phyloP scores from a whole-genome alignment of 2,329 filamentous ascomycete genomes.

The Fusarium papillatum region DNA sequence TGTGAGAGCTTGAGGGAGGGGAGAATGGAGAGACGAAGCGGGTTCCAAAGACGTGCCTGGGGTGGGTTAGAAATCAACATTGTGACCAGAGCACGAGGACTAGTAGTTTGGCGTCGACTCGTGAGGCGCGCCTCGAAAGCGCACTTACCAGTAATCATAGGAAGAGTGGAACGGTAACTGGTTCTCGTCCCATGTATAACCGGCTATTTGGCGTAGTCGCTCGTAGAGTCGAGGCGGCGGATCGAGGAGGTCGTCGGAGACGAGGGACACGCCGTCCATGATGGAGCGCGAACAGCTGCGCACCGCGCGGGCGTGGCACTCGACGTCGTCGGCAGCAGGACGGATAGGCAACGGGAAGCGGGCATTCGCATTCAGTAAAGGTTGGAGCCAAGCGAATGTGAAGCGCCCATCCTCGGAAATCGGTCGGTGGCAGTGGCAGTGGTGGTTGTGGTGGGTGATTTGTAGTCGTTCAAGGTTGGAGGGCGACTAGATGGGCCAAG shows the following conservation, averaged over 20 bases:
- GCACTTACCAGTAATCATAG: constrained; percentile 87
- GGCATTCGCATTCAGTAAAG: constrained; percentile 45
- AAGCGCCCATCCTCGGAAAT: constrained; percentile 50
- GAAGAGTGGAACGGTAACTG: constrained; percentile 71
- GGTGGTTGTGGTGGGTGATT: background rate
- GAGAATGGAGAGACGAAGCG: constrained; percentile 67
- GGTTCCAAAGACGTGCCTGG: constrained; percentile 76
- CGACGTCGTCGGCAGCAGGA: constrained; percentile 33
- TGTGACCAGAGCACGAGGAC: background rate
- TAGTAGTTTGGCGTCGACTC: background rate
- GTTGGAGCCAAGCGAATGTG: constrained; percentile 42
- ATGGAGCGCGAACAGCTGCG: constrained; percentile 46
- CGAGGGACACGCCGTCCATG: constrained; percentile 66
- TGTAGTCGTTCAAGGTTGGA: constrained; percentile 14
- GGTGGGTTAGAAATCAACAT: constrained; percentile 27
- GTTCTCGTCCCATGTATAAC: constrained; percentile 83
- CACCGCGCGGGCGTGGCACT: constrained; percentile 39
- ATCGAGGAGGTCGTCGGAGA: constrained; percentile 69
- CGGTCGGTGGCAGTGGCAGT: constrained; percentile 26
- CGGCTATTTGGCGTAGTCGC: constrained; percentile 78
- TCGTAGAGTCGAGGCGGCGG: constrained; percentile 80
- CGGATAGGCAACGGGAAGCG: constrained; percentile 35
- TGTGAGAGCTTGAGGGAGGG: constrained; percentile 61
- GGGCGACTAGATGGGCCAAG: background rate
- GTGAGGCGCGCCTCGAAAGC: background rate